Conservation (phyloP, 1,284 basidiomycete species). For the Somion occarium region DNA sequence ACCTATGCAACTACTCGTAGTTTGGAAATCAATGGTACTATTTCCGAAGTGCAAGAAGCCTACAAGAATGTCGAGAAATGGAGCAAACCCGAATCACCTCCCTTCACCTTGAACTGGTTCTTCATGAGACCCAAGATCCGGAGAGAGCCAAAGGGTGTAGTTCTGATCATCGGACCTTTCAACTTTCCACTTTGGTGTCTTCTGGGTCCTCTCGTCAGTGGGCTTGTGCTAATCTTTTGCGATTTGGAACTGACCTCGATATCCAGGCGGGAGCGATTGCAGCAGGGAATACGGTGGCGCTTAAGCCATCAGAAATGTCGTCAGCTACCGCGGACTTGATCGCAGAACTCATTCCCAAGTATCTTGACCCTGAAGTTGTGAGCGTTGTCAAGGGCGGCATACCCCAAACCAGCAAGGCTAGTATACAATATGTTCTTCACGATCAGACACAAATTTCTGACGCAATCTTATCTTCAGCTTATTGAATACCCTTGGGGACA, state of each 20-base stretch:
- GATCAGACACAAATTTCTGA: not conserved
- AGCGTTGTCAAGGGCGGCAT: slow-evolving; percentile 75
- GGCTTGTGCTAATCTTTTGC: not conserved
- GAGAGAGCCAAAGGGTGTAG: slow-evolving; percentile 76
- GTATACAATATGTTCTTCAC: not conserved
- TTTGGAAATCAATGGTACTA: slow-evolving; percentile 47
- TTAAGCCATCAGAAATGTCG: slow-evolving; percentile 84
- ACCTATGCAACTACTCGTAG: slow-evolving; percentile 27
- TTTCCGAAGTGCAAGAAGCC: slow-evolving; percentile 58
- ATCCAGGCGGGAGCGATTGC: slow-evolving; percentile 51
- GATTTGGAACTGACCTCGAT: not conserved
- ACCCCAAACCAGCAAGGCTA: slow-evolving; percentile 64
- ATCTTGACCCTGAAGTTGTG: slow-evolving; percentile 73
- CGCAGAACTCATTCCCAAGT: slow-evolving; percentile 73
- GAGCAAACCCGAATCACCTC: slow-evolving; percentile 62
- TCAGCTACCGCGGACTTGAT: slow-evolving; percentile 64
- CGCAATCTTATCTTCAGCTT: slow-evolving; percentile 35
- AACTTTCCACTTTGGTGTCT: slow-evolving; percentile 51
- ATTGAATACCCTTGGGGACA: slow-evolving; percentile 86
- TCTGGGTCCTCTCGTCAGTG: slow-evolving; percentile 49
- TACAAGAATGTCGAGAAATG: slow-evolving; percentile 71
- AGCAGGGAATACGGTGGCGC: slow-evolving; percentile 68
- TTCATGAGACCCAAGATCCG: slow-evolving; percentile 59
- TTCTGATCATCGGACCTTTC: slow-evolving; percentile 64
- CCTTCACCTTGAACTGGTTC: slow-evolving; percentile 50